phyloP scores from a whole-genome alignment of 306 rosid genomes.

The Pachyrhizus erosus region DNA sequence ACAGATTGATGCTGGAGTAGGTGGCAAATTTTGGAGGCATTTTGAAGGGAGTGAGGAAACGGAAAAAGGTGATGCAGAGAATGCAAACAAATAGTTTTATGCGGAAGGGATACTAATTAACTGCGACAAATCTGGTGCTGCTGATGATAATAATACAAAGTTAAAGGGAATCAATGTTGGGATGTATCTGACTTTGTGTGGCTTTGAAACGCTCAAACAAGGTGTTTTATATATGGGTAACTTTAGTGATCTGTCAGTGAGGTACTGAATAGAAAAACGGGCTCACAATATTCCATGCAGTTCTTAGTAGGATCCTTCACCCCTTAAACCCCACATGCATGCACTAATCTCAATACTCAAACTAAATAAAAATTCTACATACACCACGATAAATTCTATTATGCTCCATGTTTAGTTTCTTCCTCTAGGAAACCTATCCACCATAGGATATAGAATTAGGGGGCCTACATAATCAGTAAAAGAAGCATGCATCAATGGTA shows the following conservation, averaged over 20 bases:
- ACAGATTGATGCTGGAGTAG: constrained; percentile 71
- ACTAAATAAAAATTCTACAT: background rate
- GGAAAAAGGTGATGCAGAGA: constrained; percentile 54
- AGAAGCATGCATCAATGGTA: background rate
- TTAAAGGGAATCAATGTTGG: constrained; percentile 90
- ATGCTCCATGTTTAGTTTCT: background rate
- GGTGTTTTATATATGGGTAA: constrained; percentile 48
- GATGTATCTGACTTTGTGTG: constrained; percentile 70
- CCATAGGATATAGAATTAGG: background rate
- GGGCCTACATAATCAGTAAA: background rate
- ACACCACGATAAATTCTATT: background rate
- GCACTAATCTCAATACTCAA: constrained; percentile 42
- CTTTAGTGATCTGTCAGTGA: constrained; percentile 54
- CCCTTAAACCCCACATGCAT: constrained; percentile 49
- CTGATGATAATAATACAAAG: constrained; percentile 60
- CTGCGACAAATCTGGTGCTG: constrained; percentile 57
- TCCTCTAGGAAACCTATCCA: background rate
- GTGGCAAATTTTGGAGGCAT: constrained; percentile 77
- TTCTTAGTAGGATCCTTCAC: constrained; percentile 49
- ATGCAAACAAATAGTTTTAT: constrained; percentile 61
- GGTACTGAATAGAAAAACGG: constrained; percentile 58
- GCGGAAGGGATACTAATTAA: constrained; percentile 23
- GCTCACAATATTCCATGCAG: constrained; percentile 67
- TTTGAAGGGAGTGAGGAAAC: constrained; percentile 44
- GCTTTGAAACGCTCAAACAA: constrained; percentile 55